These are phyloP conservation scores for Ceriops tagal DNA, from an alignment of 345 rosid genomes.

Conservation along the genomic window DNA sequence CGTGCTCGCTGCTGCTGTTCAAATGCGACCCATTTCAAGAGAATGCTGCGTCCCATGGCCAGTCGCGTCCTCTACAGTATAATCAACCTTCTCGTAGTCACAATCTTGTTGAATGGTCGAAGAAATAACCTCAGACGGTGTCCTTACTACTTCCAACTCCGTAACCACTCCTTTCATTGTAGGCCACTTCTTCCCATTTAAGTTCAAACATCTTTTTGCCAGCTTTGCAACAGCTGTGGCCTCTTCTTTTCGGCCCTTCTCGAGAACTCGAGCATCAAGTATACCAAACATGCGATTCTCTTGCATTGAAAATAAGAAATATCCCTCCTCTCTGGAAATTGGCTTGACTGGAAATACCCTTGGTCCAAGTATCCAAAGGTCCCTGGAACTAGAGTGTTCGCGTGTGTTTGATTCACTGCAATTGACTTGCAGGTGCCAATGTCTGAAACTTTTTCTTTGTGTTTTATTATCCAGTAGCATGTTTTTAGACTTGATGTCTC, in stretches of 20 bases:
- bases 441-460: not conserved
- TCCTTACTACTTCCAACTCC: not conserved
- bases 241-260: too few species aligned
- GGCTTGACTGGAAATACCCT: not conserved
- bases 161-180: not conserved
- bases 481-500: not conserved
- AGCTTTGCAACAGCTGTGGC: not conserved
- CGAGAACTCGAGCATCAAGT: conserved; percentile 1
- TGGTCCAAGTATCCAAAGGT: not conserved
- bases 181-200: conserved; percentile 4
- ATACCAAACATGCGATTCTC: not conserved
- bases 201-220: conserved; percentile 2
- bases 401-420: not conserved
- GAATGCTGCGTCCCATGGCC: not conserved
- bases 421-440: not conserved
- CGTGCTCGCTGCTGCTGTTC: not conserved
- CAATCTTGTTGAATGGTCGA: not conserved
- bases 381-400: not conserved
- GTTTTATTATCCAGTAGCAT: not conserved
- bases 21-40: not conserved
- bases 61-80: not conserved
- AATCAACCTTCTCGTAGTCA: not conserved
- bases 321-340: not conserved
- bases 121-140: not conserved
- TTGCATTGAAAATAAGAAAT: conserved; percentile 1